phyloP scores from a whole-genome alignment of 2,329 filamentous ascomycete genomes.

The Pestalotiopsis sp. region DNA sequence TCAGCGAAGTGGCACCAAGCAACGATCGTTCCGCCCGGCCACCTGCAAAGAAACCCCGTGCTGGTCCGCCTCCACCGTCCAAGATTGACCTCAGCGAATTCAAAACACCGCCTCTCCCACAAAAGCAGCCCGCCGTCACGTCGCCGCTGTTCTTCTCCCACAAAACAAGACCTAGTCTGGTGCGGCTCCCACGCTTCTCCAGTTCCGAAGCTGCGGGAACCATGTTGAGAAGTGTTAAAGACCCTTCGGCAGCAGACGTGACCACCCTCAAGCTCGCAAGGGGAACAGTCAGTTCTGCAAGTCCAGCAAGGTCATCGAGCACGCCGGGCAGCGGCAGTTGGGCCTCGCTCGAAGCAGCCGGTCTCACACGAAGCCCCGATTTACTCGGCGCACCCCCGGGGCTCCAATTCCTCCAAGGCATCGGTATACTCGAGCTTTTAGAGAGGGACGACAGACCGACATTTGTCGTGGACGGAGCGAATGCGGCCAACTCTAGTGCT shows the following conservation, averaged over 20 bases:
- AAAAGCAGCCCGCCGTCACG: constrained; percentile 40
- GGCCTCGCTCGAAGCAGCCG: constrained; percentile 55
- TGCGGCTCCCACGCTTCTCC: constrained; percentile 41
- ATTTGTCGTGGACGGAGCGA: constrained; percentile 72
- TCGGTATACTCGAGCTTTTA: constrained; percentile 73
- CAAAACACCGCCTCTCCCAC: constrained; percentile 26
- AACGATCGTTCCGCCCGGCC: constrained; percentile 18
- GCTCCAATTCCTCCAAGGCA: constrained; percentile 60
- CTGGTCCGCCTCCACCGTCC: constrained; percentile 48
- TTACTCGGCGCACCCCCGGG: constrained; percentile 47
- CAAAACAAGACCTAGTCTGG: constrained; percentile 38
- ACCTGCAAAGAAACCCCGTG: constrained; percentile 49
- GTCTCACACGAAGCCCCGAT: constrained; percentile 57
- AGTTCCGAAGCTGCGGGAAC: constrained; percentile 45
- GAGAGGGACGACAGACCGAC: constrained; percentile 78
- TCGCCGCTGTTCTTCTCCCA: constrained; percentile 59
- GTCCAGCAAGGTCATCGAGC: constrained; percentile 50
- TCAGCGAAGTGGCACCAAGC: constrained; percentile 9
- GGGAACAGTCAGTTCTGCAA: constrained; percentile 53
- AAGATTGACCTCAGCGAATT: constrained; percentile 46
- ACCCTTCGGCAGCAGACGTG: constrained; percentile 45
- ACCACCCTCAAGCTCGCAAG: constrained; percentile 60
- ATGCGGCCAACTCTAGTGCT: constrained; percentile 55
- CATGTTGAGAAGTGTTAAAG: constrained; percentile 50
- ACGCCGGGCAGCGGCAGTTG: constrained; percentile 57